These are phyloP conservation scores for Amphibolis antarctica DNA, from an alignment of 106 monocot species.

Conservation along the genomic window DNA sequence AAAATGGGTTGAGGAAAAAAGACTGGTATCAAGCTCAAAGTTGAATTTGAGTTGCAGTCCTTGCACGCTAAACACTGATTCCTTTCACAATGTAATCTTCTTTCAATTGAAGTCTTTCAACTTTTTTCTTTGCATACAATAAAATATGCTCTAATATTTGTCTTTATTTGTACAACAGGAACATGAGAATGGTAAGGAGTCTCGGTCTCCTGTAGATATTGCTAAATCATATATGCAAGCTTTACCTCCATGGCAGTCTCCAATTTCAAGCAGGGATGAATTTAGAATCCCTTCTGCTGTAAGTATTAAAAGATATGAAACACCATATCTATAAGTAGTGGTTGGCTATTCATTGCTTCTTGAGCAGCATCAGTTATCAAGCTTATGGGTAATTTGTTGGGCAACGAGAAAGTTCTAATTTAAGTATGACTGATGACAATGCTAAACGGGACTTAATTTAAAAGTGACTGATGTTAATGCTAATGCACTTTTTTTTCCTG, in stretches of 20 bases:
- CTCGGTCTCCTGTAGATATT: conserved; percentile 16
- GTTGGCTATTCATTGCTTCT: background rate
- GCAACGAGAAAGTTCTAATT: too few relatives aligned
- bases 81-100: conserved; percentile 5
- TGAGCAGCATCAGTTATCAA: background rate
- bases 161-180: conserved; percentile 3
- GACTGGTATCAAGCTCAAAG: conserved; percentile 21
- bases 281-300: background rate
- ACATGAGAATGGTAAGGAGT: background rate
- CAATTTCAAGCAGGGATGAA: background rate
- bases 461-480: too few relatives aligned
- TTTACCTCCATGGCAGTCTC: conserved; percentile 9
- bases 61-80: conserved; percentile 10
- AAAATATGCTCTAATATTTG: background rate
- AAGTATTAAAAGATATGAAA: background rate
- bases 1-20: conserved; percentile 68
- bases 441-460: too few relatives aligned
- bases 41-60: conserved; percentile 18
- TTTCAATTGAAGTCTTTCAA: background rate
- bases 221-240: conserved; percentile 19
- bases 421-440: too few relatives aligned
- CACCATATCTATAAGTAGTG: background rate
- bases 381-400: too few relatives aligned
- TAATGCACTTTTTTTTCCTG: too few relatives aligned
- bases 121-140: background rate